These are phyloP conservation scores for Shiraia sp. DNA, from an alignment of 2,329 filamentous ascomycete genomes.

Conservation along the genomic window DNA sequence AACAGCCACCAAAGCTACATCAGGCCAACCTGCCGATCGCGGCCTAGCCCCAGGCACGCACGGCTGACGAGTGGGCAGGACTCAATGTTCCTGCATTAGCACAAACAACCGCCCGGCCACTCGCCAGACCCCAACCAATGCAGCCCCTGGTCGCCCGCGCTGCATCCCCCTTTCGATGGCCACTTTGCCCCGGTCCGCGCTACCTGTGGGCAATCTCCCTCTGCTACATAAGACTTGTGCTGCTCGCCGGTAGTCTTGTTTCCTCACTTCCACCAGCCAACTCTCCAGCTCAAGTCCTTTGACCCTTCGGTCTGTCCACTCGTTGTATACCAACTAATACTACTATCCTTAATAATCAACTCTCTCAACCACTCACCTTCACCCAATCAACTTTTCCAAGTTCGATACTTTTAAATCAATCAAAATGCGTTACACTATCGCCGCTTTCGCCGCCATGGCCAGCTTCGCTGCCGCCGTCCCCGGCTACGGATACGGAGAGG, in stretches of 20 bases:
- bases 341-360: conserved; percentile 45
- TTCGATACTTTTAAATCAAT: conserved; percentile 35
- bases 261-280: conserved; percentile 42
- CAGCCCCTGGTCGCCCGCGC: conserved; percentile 31
- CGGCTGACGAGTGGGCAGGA: conserved; percentile 29
- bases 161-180: conserved; percentile 37
- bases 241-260: conserved; percentile 20
- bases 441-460: conserved; percentile 37
- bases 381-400: conserved; percentile 28
- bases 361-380: conserved; percentile 16
- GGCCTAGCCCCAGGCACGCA: conserved; percentile 32
- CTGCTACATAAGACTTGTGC: conserved; percentile 39
- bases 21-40: conserved; percentile 30
- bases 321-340: conserved; percentile 46
- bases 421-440: conserved; percentile 47
- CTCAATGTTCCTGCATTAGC: conserved; percentile 42
- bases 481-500: conserved; percentile 31
- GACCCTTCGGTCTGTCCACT: conserved; percentile 48
- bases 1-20: conserved; percentile 30
- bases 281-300: conserved; percentile 44
- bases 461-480: conserved; percentile 37
- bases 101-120: conserved; percentile 33
- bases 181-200: conserved; percentile 38
- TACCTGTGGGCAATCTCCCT: conserved; percentile 45
- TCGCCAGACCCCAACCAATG: conserved; percentile 26